Percentiles rank a stretch among this genome's conserved stretches.
Evolutionary conservation across 129 eudicot genomes (phyloP).

Genomic region (Cynara cardunculus): DNA sequence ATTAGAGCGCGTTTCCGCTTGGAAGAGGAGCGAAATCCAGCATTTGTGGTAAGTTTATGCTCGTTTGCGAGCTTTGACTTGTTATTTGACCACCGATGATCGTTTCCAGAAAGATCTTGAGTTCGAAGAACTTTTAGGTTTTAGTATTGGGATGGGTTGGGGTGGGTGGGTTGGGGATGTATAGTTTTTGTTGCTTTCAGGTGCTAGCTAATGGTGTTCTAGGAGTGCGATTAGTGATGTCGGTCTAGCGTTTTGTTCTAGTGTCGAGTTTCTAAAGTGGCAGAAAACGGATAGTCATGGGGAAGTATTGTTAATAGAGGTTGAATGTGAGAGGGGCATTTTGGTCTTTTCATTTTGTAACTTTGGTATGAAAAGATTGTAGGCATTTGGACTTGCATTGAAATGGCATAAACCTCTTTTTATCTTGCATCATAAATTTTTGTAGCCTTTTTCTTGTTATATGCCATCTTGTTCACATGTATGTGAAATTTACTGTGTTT

Average conservation of each 20-base stretch:
- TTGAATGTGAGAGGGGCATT: neutral
- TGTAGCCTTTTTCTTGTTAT: neutral
- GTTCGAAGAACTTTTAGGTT: constrained; percentile 21
- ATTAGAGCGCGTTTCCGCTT: neutral
- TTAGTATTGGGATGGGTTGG: neutral
- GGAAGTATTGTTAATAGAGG: neutral
- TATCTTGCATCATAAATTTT: neutral
- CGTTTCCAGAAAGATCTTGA: neutral
- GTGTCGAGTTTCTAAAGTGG: neutral
- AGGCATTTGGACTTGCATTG: neutral
- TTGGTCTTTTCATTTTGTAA: neutral
- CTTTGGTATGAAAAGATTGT: neutral
- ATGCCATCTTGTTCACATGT: too few relatives aligned
- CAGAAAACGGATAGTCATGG: neutral
- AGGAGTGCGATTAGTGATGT: neutral
- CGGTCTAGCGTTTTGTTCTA: neutral
- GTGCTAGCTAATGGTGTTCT: neutral
- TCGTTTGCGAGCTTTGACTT: neutral
- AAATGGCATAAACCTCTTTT: neutral
- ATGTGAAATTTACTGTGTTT: too few relatives aligned
- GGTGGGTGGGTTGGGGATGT: neutral
- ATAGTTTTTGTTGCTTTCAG: neutral
- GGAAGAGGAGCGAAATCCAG: neutral
- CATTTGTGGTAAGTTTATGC: neutral
- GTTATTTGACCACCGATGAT: neutral